Conservation (phyloP, 176 grass and related monocot genomes). For the Cenchrus purpureus region DNA sequence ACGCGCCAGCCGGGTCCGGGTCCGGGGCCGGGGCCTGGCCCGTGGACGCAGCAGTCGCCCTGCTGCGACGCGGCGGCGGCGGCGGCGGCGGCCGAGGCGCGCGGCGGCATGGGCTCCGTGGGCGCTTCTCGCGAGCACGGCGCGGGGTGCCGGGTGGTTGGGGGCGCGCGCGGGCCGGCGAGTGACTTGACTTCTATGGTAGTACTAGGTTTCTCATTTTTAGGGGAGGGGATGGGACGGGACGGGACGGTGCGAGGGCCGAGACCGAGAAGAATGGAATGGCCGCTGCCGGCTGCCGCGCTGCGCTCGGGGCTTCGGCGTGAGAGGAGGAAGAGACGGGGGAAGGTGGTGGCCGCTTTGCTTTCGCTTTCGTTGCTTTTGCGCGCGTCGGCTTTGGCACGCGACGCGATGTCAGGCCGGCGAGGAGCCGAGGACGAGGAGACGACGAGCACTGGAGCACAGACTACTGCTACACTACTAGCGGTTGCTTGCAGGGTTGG, state of each 20-base stretch:
- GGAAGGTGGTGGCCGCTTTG: slow-evolving; percentile 24
- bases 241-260: neutral
- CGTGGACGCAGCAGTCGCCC: slow-evolving; percentile 39
- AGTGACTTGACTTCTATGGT: slow-evolving; percentile 29
- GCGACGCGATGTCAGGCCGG: slow-evolving; percentile 45
- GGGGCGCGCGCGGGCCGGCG: neutral
- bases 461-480: neutral
- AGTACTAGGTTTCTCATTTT: slow-evolving; percentile 57
- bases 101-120: slow-evolving; percentile 49
- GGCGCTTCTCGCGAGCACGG: slow-evolving; percentile 10
- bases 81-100: neutral
- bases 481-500: neutral
- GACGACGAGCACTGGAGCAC: neutral
- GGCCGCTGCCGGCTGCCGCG: neutral
- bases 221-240: slow-evolving; percentile 4
- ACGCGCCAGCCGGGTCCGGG: neutral
- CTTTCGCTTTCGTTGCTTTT: slow-evolving; percentile 66
- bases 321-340: neutral
- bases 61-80: slow-evolving; percentile 7
- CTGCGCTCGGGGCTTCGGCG: too few relatives aligned
- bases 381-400: slow-evolving; percentile 62
- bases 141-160: neutral
- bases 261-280: neutral
- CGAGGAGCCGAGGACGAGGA: too few relatives aligned
- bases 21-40: neutral